phyloP scores from a whole-genome alignment of 371 early-diverging fungal genomes.

The Neoconidiobolus thromboides region DNA sequence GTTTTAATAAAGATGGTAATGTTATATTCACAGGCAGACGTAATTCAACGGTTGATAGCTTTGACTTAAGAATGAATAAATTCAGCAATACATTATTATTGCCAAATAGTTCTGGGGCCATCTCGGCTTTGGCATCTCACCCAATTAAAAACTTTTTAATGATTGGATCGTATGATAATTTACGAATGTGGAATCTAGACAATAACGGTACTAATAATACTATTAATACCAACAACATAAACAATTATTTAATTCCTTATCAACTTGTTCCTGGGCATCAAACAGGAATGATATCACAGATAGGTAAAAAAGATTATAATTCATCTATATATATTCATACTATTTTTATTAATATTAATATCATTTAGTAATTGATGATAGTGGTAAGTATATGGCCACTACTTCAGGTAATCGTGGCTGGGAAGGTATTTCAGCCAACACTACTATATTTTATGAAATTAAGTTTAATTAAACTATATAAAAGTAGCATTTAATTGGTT shows the following conservation, averaged over 20 bases:
- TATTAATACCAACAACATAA: conserved; percentile 13
- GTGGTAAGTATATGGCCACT: conserved; percentile 66
- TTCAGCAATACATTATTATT: conserved; percentile 50
- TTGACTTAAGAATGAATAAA: conserved; percentile 46
- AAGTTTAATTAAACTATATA: neutral
- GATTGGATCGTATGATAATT: conserved; percentile 75
- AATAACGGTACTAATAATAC: neutral
- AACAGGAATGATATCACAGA: conserved; percentile 62
- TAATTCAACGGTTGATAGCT: conserved; percentile 79
- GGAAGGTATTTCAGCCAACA: conserved; percentile 69
- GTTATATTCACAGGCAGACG: conserved; percentile 57
- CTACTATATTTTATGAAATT: conserved; percentile 58
- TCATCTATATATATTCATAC: neutral
- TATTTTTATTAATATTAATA: neutral
- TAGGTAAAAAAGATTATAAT: conserved; percentile 21
- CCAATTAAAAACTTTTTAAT: conserved; percentile 1
- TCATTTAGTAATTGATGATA: conserved; percentile 37
- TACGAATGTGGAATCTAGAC: conserved; percentile 68
- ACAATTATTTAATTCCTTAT: conserved; percentile 52
- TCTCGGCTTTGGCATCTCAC: conserved; percentile 41
- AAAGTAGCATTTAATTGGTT: neutral
- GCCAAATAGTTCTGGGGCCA: conserved; percentile 82
- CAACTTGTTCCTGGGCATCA: conserved; percentile 80
- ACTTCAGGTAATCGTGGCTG: conserved; percentile 84
- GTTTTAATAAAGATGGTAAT: conserved; percentile 67